These are phyloP conservation scores for Fusarium sp. DNA, from an alignment of 2,329 filamentous ascomycete species.

Conservation along the genomic window DNA sequence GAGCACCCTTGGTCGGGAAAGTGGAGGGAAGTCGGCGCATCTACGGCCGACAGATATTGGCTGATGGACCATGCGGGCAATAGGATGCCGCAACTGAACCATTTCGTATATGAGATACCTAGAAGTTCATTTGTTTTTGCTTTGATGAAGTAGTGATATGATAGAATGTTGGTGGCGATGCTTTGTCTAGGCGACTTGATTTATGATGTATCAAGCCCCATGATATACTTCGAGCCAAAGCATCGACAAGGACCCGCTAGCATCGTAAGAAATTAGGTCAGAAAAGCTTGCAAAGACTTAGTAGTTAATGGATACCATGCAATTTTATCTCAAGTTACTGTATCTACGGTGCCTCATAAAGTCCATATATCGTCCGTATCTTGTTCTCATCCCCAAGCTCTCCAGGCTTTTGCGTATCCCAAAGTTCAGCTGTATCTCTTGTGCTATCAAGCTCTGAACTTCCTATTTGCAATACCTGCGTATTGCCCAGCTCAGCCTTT, in stretches of 20 bases:
- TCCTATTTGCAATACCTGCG: not conserved
- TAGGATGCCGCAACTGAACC: too few species aligned
- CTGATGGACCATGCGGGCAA: too few species aligned
- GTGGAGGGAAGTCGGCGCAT: not conserved
- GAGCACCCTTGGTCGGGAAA: not conserved
- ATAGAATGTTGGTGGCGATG: too few species aligned
- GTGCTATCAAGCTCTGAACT: not conserved
- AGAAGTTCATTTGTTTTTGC: too few species aligned
- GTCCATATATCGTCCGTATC: not conserved
- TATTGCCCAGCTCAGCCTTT: not conserved
- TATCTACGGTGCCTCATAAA: slow-evolving; percentile 1
- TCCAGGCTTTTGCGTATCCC: slow-evolving; percentile 1
- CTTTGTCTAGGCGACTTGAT: not conserved
- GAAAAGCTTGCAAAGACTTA: accelerated
- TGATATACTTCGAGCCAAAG: not conserved
- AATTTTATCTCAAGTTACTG: accelerated
- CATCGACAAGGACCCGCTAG: not conserved
- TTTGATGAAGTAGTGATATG: too few species aligned
- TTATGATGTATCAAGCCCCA: not conserved
- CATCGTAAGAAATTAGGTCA: not conserved
- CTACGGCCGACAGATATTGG: not conserved
- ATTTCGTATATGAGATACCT: too few species aligned
- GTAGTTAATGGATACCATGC: too few species aligned
- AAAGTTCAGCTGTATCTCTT: not conserved
- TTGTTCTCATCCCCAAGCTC: slow-evolving; percentile 7